Evolutionary conservation across 2,329 filamentous ascomycete genomes (phyloP).

Genomic region (Drechmeria coniospora): DNA sequence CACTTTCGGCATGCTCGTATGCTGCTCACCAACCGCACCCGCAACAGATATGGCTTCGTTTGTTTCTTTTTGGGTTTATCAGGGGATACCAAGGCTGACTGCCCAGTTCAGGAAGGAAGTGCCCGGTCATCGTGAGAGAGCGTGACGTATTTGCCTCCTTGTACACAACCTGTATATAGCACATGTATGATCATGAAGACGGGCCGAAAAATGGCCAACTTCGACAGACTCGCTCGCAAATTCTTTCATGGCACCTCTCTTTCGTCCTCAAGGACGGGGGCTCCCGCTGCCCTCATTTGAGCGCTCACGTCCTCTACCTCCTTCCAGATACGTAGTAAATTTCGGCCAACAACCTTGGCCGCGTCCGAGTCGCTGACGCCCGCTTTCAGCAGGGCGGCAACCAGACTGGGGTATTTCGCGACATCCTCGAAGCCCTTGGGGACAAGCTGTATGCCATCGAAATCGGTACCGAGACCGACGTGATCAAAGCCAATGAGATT

Average conservation of each 20-base stretch:
- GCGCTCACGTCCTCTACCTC: slow-evolving; percentile 59
- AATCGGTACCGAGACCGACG: slow-evolving; percentile 81
- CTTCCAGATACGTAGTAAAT: slow-evolving; percentile 71
- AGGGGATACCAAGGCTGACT: no score
- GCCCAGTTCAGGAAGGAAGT: no score
- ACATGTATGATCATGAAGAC: slow-evolving; percentile 13
- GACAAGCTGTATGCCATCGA: slow-evolving; percentile 56
- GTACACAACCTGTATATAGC: slow-evolving; percentile 17
- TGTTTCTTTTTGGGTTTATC: no score
- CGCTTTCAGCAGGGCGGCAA: slow-evolving; percentile 56
- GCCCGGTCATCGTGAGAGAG: no score
- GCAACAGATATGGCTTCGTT: no score
- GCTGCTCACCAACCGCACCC: no score
- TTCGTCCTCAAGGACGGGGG: slow-evolving; percentile 38
- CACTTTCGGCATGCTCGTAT: no score
- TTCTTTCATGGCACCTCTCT: no score
- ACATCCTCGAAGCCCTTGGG: slow-evolving; percentile 74
- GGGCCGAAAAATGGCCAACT: slow-evolving; percentile 4
- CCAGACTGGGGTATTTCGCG: slow-evolving; percentile 62
- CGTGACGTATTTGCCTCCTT: slow-evolving; percentile 3
- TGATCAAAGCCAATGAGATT: slow-evolving; percentile 71
- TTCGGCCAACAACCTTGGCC: slow-evolving; percentile 61
- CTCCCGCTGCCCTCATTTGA: slow-evolving; percentile 44
- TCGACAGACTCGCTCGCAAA: no score
- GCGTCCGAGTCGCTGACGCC: slow-evolving; percentile 63